These are phyloP conservation scores for Juglanconis oblonga DNA, from an alignment of 2,329 filamentous ascomycete genomes.

Conservation along the genomic window DNA sequence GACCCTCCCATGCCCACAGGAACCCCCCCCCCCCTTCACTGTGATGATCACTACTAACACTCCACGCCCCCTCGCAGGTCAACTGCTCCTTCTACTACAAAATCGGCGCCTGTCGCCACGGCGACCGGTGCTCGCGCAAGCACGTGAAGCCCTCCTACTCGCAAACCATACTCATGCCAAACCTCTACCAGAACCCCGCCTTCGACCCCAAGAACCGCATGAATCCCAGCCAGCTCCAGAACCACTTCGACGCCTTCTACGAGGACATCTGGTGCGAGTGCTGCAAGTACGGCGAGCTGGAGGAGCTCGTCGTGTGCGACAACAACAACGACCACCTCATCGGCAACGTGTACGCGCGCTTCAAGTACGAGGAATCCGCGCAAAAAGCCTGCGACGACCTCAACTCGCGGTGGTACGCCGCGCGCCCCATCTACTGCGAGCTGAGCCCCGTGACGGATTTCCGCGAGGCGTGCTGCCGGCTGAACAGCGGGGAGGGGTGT, in stretches of 20 bases:
- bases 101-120: slow-evolving; percentile 97
- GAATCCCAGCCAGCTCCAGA: slow-evolving; percentile 93
- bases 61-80: slow-evolving; percentile 44
- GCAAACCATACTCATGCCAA: slow-evolving; percentile 96
- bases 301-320: slow-evolving; percentile 97
- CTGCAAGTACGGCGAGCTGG: slow-evolving; percentile 96
- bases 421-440: slow-evolving; percentile 96
- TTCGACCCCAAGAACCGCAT: slow-evolving; percentile 97
- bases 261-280: slow-evolving; percentile 99
- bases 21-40: background rate
- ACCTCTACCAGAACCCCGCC: slow-evolving; percentile 98
- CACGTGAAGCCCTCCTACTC: slow-evolving; percentile 99
- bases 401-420: slow-evolving; percentile 95
- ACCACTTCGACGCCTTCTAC: slow-evolving; percentile 99
- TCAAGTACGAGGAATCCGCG: slow-evolving; percentile 98
- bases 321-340: slow-evolving; percentile 99
- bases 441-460: slow-evolving; percentile 96
- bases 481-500: slow-evolving; percentile 94
- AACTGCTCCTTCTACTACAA: slow-evolving; percentile 99
- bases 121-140: slow-evolving; percentile 95
- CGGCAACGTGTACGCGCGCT: slow-evolving; percentile 97
- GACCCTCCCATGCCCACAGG: background rate
- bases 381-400: slow-evolving; percentile 91
- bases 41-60: slow-evolving; percentile 19
- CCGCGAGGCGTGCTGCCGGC: slow-evolving; percentile 90